Evolutionary conservation across 2,329 filamentous ascomycete species (phyloP).

Genomic region (Xylariaceae sp.): DNA sequence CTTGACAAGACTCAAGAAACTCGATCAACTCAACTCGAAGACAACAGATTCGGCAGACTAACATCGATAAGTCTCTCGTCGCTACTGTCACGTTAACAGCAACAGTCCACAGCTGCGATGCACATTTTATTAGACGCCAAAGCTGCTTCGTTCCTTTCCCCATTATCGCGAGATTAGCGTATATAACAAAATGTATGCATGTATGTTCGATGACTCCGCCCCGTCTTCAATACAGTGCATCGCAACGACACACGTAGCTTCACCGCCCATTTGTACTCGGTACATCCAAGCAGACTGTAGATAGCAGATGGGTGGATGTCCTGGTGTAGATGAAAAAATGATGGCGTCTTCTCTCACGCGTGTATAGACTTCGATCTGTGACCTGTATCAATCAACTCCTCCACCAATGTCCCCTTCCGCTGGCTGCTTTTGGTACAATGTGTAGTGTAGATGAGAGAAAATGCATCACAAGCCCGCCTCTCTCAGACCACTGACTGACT

Average conservation of each 20-base stretch:
- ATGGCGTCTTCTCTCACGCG: constrained; percentile 13
- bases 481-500: no score
- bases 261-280: not conserved
- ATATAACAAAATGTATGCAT: constrained; percentile 3
- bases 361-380: constrained; percentile 23
- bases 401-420: constrained; percentile 15
- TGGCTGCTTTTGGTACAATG: constrained; percentile 27
- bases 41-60: no score
- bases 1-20: no score
- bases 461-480: not conserved
- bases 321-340: constrained; percentile 17
- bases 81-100: not conserved
- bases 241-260: not conserved
- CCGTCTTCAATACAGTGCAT: not conserved
- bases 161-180: constrained; percentile 9
- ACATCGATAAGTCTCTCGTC: no score
- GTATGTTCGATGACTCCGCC: not conserved
- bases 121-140: not conserved
- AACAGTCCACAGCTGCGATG: not conserved
- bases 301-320: constrained; percentile 6
- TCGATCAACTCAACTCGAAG: no score
- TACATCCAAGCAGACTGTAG: not conserved
- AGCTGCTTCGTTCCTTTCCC: not conserved
- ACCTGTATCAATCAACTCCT: constrained; percentile 13
- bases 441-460: constrained; percentile 8